Evolutionary conservation across 805 yeast genomes (phyloP), one percentile per base, ranked within the genome.

Genomic region (Starmera dryadoides): DNA sequence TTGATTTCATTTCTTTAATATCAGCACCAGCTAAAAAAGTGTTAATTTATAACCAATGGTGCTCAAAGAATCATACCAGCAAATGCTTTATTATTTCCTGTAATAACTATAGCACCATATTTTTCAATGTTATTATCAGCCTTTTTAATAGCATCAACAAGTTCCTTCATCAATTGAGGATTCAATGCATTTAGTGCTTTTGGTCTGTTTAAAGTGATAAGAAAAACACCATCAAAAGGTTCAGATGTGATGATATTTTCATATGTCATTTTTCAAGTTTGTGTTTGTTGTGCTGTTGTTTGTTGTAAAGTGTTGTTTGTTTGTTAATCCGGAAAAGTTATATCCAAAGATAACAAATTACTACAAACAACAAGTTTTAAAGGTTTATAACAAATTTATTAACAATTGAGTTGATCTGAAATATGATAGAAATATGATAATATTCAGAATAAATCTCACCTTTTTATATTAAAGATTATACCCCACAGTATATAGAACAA

Each of bases 81-180:
- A 46, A 73, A 73, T 3, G 75, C 77, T 42, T 52, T 56, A 40
- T 62, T 62, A 31, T 54, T 53, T 1, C 78, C 78, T 11, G 77
- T 70, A 26, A 73, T 40, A 12, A 73, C 73, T 31, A 68, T 67
- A 6, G 76, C 73, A 3, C 73, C 73, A 42, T 62, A 74, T 17
- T 51, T 39, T 30, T 66, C 68, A 5, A 41, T 19, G 12, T 52
- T 42, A 4, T 22, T n/a, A 34, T 54, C 53, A 1, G 52, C 56
- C 10, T 26, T 30, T 15, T 34, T 7, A 19, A 55, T 33, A 11
- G 54, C 60, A 10, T 40, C 38, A 8, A 52, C 29, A 4, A 55
- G 23, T 39, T 54, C 59, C 2, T 12, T 34, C 17, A 53, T 38
- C 4, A 55, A 44, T 25, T 26, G 40, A 2, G 43, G 15, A 9